These are phyloP conservation scores for Fonsecaea monophora DNA, from an alignment of 2,329 filamentous ascomycete genomes.

Conservation along the genomic window DNA sequence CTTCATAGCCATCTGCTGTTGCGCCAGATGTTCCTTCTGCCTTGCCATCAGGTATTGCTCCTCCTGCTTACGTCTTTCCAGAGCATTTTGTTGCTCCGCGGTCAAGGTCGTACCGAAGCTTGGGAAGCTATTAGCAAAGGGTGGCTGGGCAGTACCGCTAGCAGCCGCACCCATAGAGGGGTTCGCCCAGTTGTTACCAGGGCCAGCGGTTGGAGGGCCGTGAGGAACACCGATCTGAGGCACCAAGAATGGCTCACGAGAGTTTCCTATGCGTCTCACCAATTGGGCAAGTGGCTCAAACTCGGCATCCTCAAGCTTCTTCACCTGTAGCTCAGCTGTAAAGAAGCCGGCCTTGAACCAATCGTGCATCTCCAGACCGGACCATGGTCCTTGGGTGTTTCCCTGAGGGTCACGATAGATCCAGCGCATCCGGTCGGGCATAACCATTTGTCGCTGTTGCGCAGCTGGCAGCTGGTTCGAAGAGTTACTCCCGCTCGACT, in stretches of 20 bases:
- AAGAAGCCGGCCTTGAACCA: slow-evolving; percentile 99
- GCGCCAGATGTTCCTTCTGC: slow-evolving; percentile 89
- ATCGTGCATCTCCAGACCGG: slow-evolving; percentile 97
- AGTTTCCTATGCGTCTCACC: slow-evolving; percentile 95
- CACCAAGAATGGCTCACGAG: slow-evolving; percentile 94
- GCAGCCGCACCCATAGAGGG: slow-evolving; percentile 58
- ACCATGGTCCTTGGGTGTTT: slow-evolving; percentile 91
- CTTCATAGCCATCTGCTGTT: slow-evolving; percentile 78
- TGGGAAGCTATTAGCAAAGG: slow-evolving; percentile 90
- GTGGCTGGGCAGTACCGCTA: slow-evolving; percentile 74
- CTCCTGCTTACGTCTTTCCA: slow-evolving; percentile 95
- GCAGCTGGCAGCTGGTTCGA: slow-evolving; percentile 66
- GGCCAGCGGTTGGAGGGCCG: slow-evolving; percentile 60
- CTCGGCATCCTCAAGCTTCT: slow-evolving; percentile 89
- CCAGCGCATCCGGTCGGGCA: slow-evolving; percentile 99
- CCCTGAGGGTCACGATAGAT: slow-evolving; percentile 96
- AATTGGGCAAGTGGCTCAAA: slow-evolving; percentile 95
- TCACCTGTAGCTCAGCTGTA: slow-evolving; percentile 89
- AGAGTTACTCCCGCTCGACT: slow-evolving; percentile 40
- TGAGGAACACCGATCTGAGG: slow-evolving; percentile 96
- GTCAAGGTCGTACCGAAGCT: slow-evolving; percentile 96
- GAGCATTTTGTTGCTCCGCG: slow-evolving; percentile 95
- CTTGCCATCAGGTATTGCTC: slow-evolving; percentile 97
- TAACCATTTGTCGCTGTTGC: slow-evolving; percentile 90
- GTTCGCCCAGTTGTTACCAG: slow-evolving; percentile 43